Conservation (phyloP, 2,329 filamentous ascomycete species). For the Blastomyces silverae region DNA sequence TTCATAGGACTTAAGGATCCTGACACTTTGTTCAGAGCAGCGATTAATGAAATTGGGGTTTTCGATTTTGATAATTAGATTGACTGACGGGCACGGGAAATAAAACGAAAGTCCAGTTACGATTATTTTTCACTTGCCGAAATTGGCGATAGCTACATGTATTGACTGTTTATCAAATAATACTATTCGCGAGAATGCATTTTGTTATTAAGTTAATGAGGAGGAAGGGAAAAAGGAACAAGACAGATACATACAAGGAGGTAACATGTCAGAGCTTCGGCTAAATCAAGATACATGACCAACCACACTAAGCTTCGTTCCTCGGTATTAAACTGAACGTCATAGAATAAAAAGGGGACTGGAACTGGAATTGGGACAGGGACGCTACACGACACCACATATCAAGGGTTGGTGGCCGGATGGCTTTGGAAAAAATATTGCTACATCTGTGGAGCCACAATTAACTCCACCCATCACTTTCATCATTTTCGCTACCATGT, state of each 20-base stretch:
- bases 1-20: neutral
- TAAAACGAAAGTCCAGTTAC: neutral
- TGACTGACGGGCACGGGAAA: neutral
- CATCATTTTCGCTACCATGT: conserved; percentile 20
- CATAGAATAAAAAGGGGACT: neutral
- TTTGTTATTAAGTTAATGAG: neutral
- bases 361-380: neutral
- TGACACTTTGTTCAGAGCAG: neutral
- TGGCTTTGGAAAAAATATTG: neutral
- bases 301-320: neutral
- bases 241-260: neutral
- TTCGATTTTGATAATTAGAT: neutral
- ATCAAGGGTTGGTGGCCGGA: neutral
- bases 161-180: neutral
- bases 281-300: neutral
- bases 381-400: neutral
- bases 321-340: no score
- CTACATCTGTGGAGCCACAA: conserved; percentile 9
- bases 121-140: neutral
- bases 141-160: neutral
- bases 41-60: neutral
- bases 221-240: neutral
- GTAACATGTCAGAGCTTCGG: neutral
- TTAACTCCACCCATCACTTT: conserved; percentile 16
- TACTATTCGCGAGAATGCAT: neutral